A percentile compares a stretch with the other conserved stretches of the same genome.
Conservation (phyloP, 768 basidiomycete genomes). For the Pleurotus eryngii region DNA sequence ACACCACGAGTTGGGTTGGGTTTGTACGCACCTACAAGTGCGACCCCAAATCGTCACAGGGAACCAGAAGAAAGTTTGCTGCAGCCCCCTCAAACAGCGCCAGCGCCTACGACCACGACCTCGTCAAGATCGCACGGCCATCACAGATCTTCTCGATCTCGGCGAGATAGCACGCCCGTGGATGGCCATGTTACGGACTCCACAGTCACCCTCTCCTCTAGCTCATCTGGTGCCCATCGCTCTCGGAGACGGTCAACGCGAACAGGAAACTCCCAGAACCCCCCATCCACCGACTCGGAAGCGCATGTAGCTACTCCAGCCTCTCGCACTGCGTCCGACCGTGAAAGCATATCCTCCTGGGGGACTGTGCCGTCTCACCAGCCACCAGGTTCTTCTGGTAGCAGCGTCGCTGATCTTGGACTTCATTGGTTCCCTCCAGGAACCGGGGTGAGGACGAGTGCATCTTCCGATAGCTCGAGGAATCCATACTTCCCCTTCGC, state of each 20-base stretch:
- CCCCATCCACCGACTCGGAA: neutral
- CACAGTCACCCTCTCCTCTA: neutral
- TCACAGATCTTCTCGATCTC: constrained; percentile 3
- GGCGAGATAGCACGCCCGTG: neutral
- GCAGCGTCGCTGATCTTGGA: constrained; percentile 3
- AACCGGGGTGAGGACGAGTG: neutral
- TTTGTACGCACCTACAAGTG: neutral
- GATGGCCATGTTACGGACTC: constrained; percentile 5
- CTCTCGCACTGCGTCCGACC: neutral
- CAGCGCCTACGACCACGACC: neutral
- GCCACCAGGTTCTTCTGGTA: constrained; percentile 1
- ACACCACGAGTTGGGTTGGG: neutral
- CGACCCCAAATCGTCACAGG: neutral
- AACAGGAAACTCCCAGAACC: neutral
- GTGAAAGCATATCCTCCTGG: constrained; percentile 3
- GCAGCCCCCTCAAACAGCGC: constrained; percentile 3
- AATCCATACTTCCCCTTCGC: constrained; percentile 2
- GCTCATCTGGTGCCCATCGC: constrained; percentile 4
- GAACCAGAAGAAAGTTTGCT: neutral
- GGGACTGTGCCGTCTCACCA: neutral
- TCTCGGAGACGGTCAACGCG: constrained; percentile 2
- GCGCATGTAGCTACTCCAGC: constrained; percentile 2
- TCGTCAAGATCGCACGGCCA: neutral
- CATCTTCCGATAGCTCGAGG: neutral
- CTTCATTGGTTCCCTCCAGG: constrained; percentile 3